Evolutionary conservation across 768 basidiomycete genomes (phyloP).

Genomic region (Melanogaster broomeanus): DNA sequence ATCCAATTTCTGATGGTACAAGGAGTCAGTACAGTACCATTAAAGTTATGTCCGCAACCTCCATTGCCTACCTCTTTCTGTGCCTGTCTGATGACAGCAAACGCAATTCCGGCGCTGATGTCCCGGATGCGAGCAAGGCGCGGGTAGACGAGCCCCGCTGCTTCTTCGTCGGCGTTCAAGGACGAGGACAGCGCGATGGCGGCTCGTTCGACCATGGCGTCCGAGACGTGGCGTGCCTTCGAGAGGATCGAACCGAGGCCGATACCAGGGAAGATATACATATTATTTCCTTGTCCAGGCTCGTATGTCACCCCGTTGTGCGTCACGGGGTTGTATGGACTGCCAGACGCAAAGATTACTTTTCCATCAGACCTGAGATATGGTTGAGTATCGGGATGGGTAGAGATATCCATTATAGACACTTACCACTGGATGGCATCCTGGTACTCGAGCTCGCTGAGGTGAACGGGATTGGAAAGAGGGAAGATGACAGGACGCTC

Average conservation of each 20-base stretch:
- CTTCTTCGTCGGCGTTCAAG: conserved; percentile 55
- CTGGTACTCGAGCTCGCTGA: conserved; percentile 59
- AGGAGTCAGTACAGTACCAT: not conserved
- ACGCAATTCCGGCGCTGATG: conserved; percentile 61
- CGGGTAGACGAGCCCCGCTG: conserved; percentile 64
- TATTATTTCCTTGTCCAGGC: conserved; percentile 81
- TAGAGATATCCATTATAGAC: not conserved
- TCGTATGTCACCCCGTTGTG: conserved; percentile 51
- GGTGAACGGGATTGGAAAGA: conserved; percentile 69
- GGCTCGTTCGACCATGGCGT: conserved; percentile 68
- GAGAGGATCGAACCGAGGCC: conserved; percentile 65
- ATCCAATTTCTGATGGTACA: conserved; percentile 40
- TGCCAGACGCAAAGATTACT: conserved; percentile 73
- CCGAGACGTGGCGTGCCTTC: conserved; percentile 60
- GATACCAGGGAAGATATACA: conserved; percentile 68
- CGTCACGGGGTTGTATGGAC: conserved; percentile 60
- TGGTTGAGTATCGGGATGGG: not conserved
- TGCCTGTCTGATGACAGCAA: conserved; percentile 62
- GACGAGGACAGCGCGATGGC: conserved; percentile 62
- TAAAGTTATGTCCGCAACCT: not conserved
- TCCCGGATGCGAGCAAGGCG: conserved; percentile 66
- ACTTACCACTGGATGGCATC: conserved; percentile 60
- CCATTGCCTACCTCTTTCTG: conserved; percentile 56
- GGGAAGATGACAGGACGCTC: conserved; percentile 79
- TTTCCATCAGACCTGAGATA: conserved; percentile 58